Base-by-base conservation (phyloP, 306 rosid species). In the Ochetophila trinervis region DNA sequence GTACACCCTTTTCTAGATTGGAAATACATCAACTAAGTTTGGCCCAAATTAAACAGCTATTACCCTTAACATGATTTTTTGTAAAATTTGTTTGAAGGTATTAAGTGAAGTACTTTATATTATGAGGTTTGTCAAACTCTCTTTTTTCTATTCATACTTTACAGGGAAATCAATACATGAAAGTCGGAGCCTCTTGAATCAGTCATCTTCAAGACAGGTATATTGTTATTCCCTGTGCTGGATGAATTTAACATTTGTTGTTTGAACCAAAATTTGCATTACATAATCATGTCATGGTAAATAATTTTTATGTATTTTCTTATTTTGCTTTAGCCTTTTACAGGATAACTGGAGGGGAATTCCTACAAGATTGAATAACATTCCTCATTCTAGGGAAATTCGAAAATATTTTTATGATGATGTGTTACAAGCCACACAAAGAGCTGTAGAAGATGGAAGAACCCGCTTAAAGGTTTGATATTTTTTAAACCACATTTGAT, bases 341-440 rank as follows among this genome's bases (percentile, higher is more conserved):
- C 84, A 93, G 98, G 96, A 87, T 76, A 74, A 64, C 49, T 93
- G 98, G 98, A 93, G 89, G 82, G 97, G 98, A 49, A 81, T 93
- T 73, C 98, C 97, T 68, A 93, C 98, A 63, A 89, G 80, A 76
- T 76, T 93, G 79, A 89, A 87, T 80, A 93, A 93, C 77, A 87
- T 89, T 78, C 95, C 96, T 36, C 98, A 93, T 73, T 93, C 98
- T 13, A 83, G 91, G 80, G 98, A 89, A 68, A 89, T 89, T 65
- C 80, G 98, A 70, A 76, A 84, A 75, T 93, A 93, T 76, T 93
- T 93, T 79, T 93, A 93, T 32, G 75, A 77, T 36, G 98, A 93
- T 64, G 97, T 89, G 76, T 78, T 87, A 65, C 85, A 66, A 80
- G 95, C 94, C 73, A 93, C 96, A 63, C 72, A 81, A 66, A 84